Evolutionary conservation across 345 rosid genomes (phyloP).

Genomic region (Fremontodendron californicum): DNA sequence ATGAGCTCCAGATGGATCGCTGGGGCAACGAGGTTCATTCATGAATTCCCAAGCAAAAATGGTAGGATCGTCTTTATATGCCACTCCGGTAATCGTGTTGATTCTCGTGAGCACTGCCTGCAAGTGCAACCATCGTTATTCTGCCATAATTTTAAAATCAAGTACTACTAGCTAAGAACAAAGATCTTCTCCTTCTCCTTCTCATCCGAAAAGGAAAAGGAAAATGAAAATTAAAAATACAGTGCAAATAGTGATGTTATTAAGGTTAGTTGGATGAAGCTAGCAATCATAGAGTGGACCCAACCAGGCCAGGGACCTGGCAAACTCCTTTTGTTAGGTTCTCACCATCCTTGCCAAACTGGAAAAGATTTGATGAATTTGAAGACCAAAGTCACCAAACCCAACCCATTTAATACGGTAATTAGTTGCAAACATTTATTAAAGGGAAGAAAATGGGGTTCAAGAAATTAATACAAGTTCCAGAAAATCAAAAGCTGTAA

Average conservation of each 20-base stretch:
- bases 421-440: constrained; percentile 5
- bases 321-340: constrained; percentile 3
- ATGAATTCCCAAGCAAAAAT: constrained; percentile 93
- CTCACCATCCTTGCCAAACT: background rate
- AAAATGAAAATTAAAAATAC: background rate
- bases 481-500: background rate
- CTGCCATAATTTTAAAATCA: background rate
- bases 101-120: constrained; percentile 69
- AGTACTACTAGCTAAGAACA: background rate
- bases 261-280: background rate
- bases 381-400: background rate
- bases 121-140: constrained; percentile 30
- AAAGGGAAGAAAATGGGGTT: background rate
- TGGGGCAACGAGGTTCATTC: constrained; percentile 64
- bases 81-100: constrained; percentile 60
- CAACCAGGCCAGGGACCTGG: background rate
- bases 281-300: background rate
- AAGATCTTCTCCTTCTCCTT: background rate
- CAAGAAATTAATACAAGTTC: background rate
- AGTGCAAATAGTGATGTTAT: background rate
- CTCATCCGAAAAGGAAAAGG: background rate
- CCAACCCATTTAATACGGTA: background rate
- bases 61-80: constrained; percentile 70
- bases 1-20: constrained; percentile 42
- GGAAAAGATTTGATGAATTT: background rate